These are phyloP conservation scores for Pichia manshurica DNA, from an alignment of 805 yeast species.

Conservation along the genomic window DNA sequence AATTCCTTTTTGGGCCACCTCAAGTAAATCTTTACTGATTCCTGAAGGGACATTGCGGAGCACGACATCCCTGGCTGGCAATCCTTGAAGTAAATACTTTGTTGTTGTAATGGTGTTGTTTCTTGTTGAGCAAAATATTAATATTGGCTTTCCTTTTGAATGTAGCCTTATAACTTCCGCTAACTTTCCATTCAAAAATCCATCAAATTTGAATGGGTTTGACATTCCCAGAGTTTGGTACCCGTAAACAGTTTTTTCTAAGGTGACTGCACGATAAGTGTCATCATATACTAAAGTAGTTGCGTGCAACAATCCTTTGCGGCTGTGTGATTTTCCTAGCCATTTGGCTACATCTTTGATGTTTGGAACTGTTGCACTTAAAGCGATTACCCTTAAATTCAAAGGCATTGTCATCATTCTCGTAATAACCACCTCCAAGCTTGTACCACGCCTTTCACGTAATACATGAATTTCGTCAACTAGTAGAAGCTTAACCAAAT, in stretches of 20 bases:
- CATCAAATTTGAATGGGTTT: constrained; percentile 46
- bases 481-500: constrained; percentile 75
- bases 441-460: constrained; percentile 97
- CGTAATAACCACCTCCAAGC: constrained; percentile 89
- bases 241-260: constrained; percentile 62
- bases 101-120: constrained; percentile 77
- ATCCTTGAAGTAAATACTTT: constrained; percentile 55
- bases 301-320: constrained; percentile 58
- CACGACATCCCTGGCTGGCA: constrained; percentile 65
- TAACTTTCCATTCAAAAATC: constrained; percentile 37
- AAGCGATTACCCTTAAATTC: constrained; percentile 83
- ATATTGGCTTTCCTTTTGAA: constrained; percentile 58
- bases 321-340: constrained; percentile 39
- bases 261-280: constrained; percentile 86
- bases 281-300: constrained; percentile 94
- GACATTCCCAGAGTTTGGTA: constrained; percentile 30
- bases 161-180: constrained; percentile 35
- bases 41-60: constrained; percentile 61
- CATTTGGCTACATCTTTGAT: constrained; percentile 91
- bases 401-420: constrained; percentile 89
- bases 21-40: constrained; percentile 56
- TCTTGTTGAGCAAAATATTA: constrained; percentile 76
- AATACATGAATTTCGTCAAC: constrained; percentile 94
- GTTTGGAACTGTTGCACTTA: constrained; percentile 91
- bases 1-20: constrained; percentile 54